Base-by-base conservation (phyloP, 2,329 filamentous ascomycete genomes). In the Cladophialophora chaetospira region DNA sequence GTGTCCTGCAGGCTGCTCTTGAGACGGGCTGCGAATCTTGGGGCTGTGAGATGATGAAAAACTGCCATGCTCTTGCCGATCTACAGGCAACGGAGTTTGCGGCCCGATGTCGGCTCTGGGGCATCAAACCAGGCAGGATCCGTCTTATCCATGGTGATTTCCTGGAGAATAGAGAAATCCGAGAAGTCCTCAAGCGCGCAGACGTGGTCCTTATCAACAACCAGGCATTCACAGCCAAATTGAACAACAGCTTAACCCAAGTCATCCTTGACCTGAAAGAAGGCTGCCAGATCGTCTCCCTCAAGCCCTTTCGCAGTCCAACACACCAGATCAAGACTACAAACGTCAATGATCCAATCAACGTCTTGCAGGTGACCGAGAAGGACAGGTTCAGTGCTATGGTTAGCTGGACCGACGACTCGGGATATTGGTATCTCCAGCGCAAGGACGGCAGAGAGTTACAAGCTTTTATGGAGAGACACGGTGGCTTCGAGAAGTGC, bases 171-270 rank as follows among this genome's bases (percentile, higher is more conserved):
- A 71, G 81, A 13, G 79, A 80, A 56, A 90, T 97, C 46, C 80
- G 86, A 58, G 81, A 85, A 21, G 86, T 87, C 5, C 80, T 99
- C 47, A 87, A 88, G 71, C 84, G 87, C 53, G 93, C 94, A 1
- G 94, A 99, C 70, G 92, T 97, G n/a, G 84, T 99, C 15, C 82
- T 99, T 23, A 93, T 97, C 67, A 99, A 99, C 78, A 99, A 99
- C 75, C 92, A 97, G 74, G 94, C 91, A 2, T 99, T 99, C 73
- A 92, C 88, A 4, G 87, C 92, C 11, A 82, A 87, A 65, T 82
- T 97, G 53, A 99, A 97, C 73, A 88, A 90, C 68, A 84, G 85
- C 60, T 79, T 99, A 43, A 84, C 93, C 64, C 85, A 90, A 66
- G 90, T 96, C 77, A 97, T 99, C 68, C 77, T 99, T 58, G 94